Conservation (phyloP, 805 yeast genomes). For the Scheffersomyces stipitis region DNA sequence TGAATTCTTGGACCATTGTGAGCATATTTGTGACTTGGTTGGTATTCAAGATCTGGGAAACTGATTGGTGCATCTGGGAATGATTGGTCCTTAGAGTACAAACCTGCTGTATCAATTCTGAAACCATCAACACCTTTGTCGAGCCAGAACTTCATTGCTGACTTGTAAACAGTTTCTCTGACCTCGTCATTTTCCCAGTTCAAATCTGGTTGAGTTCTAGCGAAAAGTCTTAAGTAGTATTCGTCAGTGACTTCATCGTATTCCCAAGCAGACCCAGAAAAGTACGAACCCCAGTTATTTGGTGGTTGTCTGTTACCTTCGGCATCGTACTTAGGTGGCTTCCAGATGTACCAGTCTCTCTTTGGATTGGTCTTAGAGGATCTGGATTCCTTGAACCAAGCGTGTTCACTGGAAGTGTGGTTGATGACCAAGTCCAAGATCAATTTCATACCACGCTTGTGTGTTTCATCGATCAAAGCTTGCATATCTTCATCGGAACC, state of each 20-base stretch:
- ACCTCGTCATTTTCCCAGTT: conserved; percentile 56
- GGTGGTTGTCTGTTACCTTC: conserved; percentile 55
- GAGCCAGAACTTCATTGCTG: conserved; percentile 54
- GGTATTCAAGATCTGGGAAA: conserved; percentile 40
- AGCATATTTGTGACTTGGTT: conserved; percentile 32
- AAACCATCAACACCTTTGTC: conserved; percentile 59
- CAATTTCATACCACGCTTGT: conserved; percentile 50
- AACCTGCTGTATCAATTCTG: conserved; percentile 56
- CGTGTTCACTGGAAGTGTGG: conserved; percentile 56
- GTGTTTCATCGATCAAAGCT: conserved; percentile 44
- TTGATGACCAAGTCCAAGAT: conserved; percentile 58
- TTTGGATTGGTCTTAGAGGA: conserved; percentile 51
- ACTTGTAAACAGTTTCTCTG: conserved; percentile 41
- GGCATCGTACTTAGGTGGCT: conserved; percentile 45
- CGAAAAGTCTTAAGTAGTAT: conserved; percentile 56
- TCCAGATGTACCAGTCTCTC: conserved; percentile 65
- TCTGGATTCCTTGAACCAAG: conserved; percentile 58
- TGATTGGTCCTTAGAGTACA: conserved; percentile 48
- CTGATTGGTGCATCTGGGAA: conserved; percentile 51
- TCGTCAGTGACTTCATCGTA: conserved; percentile 55
- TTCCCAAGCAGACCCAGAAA: conserved; percentile 58
- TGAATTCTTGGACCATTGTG: conserved; percentile 57
- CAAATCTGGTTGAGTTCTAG: conserved; percentile 56
- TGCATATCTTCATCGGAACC: conserved; percentile 57
- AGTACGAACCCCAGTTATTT: conserved; percentile 55